Conservation (phyloP, 148 eudicot genomes). For the Beta vulgaris region DNA sequence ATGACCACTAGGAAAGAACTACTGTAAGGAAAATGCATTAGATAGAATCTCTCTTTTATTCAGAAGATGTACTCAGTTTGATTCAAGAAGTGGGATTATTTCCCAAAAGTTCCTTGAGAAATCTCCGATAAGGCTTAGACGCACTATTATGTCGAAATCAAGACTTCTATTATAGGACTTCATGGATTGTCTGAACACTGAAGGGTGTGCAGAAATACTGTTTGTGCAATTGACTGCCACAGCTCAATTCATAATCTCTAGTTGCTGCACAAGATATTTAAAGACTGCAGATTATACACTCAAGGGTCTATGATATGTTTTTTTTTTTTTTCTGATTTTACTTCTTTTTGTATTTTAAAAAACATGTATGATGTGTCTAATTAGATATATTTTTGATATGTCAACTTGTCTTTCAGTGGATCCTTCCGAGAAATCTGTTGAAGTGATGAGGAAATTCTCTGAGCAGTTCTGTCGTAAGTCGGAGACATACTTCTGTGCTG, state of each 20-base stretch:
- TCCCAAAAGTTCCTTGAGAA: no score
- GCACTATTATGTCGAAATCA: not conserved
- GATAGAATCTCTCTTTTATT: no score
- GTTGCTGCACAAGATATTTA: not conserved
- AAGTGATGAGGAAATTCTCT: conserved; percentile 93
- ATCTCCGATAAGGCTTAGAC: not conserved
- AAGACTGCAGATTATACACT: no score
- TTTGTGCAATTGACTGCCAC: not conserved
- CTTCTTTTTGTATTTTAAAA: not conserved
- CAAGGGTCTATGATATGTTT: no score
- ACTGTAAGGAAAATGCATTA: no score
- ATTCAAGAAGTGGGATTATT: no score
- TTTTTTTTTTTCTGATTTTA: not conserved
- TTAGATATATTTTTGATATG: not conserved
- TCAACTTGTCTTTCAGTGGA: conserved; percentile 46
- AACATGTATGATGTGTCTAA: not conserved
- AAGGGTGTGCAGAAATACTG: not conserved
- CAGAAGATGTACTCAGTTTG: no score
- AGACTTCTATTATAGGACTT: not conserved
- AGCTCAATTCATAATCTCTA: not conserved
- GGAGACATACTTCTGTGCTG: conserved; percentile 78
- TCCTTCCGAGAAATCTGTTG: conserved; percentile 82
- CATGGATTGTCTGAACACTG: not conserved
- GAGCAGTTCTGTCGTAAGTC: conserved; percentile 94
- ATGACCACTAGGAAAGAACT: no score